Evolutionary conservation across 1,284 basidiomycete species (phyloP), one percentile per base, ranked within the genome.

Genomic region (Trichosporon inkin): DNA sequence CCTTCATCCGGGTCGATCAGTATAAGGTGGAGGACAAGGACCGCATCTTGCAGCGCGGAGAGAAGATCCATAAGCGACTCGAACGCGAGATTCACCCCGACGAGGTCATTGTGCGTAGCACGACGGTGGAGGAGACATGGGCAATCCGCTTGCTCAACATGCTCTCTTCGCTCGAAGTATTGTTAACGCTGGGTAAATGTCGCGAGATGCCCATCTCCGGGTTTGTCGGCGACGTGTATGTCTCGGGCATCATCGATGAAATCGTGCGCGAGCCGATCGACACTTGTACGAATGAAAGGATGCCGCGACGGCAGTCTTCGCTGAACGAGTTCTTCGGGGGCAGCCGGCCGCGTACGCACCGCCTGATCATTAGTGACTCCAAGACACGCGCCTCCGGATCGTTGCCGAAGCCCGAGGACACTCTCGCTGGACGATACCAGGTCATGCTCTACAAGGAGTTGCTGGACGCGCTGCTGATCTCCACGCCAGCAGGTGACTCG

Each of bases 361-460:
- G 65, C 32, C 76, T 92, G 0, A 80, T 79, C 60, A 72, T 93
- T 6, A 79, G 85, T 16, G 90, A 93, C 70, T 88, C 86, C 55
- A 93, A 93, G 74, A 90, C 90, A 7, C 83, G 90, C 17, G 80
- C 78, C 6, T 73, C 72, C 0, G 69, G 79, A 0, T 81, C 75
- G 7, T 63, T 92, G 2, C 90, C 90, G 0, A 72, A 79, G 10
- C 80, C 85, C 16, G 82, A 82, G 44, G 88, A 91, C 69, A 82
- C 85, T 0, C 70, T 84, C 14, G 77, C 85, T 0, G 84, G 89
- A 0, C 83, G 84, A n/a, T 77, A 90, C 17, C 90, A 93, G 72
- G 82, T 92, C 5, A 92, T 92, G 89, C 74, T 91, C 32, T 93
- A 93, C 74, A 84, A 86, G 69, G 85, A 86, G 53, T 82, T 93